Evolutionary conservation across 176 grass and related monocot species (phyloP), one percentile per base, ranked within the genome.

Genomic region (Thalia dealbata): DNA sequence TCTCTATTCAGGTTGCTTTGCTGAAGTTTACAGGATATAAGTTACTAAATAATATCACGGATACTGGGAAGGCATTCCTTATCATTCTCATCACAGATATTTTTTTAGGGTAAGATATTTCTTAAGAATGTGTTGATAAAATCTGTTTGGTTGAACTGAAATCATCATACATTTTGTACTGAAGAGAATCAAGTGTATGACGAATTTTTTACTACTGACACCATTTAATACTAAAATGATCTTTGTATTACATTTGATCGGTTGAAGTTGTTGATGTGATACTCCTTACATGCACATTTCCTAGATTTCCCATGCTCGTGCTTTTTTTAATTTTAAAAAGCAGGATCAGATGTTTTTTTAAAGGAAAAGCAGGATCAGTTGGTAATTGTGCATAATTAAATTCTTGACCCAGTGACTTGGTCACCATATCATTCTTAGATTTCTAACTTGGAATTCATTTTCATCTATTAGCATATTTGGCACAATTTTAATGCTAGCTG

Each of bases 11-110:
- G 90, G 95, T 97, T 86, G 87, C 95, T n/a, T 75, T 97, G 87
- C 83, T 92, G 43, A 97, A 91, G 81, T 97, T 97, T 81, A 97
- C 95, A 75, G 87, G 95, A 81, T 97, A 97, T 83, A 97, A 97
- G 74, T 76, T 97, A 55, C 69, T 97, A 81, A 97, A 81, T 77
- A 92, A 91, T 41, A 82, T 92, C 78, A 86, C 90, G 55, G 90
- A 97, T 74, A 74, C 78, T 61, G 90, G 90, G 82, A 97, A 91
- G 77, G 95, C 95, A 45, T 97, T 92, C 76, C 79, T 92, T 78
- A 92, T 97, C 45, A 97, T 97, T 86, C 44, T 90, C 76, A 74
- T 92, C 58, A 82, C 87, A 60, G 95, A 97, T 77, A 97, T 92
- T 55, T 87, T 88, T 84, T 74, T 97, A 65, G 95, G 95, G 90